Percentiles rank a stretch among this genome's conserved stretches.
These are phyloP conservation scores for Asparagopsis taxiformis DNA, from an alignment of 31 red algal species.

Conservation along the genomic window DNA sequence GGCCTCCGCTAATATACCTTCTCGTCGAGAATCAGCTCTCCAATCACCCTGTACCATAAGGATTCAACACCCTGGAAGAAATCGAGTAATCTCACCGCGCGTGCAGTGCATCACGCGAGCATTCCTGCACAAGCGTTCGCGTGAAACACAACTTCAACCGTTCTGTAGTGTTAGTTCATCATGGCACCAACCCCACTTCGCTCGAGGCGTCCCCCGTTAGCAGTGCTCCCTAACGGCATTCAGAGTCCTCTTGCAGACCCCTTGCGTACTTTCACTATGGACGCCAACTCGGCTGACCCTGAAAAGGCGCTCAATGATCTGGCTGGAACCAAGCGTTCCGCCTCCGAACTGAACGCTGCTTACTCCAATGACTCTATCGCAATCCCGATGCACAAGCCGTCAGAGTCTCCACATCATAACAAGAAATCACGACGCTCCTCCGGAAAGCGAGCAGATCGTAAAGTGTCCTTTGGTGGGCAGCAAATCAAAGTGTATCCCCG, in stretches of 20 bases:
- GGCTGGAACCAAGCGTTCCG: neutral
- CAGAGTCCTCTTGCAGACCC: neutral
- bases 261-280: neutral
- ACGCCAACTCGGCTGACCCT: neutral
- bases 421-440: neutral
- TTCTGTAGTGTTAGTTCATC: too few relatives aligned
- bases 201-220: too few relatives aligned
- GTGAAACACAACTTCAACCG: too few relatives aligned
- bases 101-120: too few relatives aligned
- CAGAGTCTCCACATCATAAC: neutral
- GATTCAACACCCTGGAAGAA: too few relatives aligned
- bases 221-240: too few relatives aligned
- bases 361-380: neutral
- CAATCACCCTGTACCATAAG: too few relatives aligned
- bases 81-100: too few relatives aligned
- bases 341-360: neutral
- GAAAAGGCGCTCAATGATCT: neutral
- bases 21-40: too few relatives aligned
- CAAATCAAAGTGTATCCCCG: neutral
- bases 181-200: too few relatives aligned
- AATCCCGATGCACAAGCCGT: neutral
- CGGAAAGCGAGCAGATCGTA: neutral
- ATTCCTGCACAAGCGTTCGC: too few relatives aligned
- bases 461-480: neutral
- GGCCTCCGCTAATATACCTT: too few relatives aligned